These are phyloP conservation scores for Daldinia decipiens DNA, from an alignment of 495 filamentous ascomycete genomes.

Conservation along the genomic window DNA sequence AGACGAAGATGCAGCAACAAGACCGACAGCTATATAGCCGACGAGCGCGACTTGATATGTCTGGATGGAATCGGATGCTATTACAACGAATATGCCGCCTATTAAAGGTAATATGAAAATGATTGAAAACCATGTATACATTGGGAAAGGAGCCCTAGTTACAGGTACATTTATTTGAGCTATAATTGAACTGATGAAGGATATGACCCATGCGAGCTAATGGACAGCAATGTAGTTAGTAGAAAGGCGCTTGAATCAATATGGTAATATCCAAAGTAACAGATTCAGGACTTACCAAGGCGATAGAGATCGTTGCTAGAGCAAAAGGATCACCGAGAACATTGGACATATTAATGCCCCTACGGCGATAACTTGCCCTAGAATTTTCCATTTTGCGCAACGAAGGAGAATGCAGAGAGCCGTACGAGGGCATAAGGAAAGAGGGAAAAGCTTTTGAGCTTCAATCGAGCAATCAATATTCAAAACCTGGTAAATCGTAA, in stretches of 20 bases:
- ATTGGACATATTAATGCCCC: constrained; percentile 79
- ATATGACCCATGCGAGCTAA: constrained; percentile 94
- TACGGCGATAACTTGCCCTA: constrained; percentile 65
- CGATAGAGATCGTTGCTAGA: constrained; percentile 91
- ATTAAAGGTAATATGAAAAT: constrained; percentile 87
- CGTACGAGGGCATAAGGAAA: constrained; percentile 76
- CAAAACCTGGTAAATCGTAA: constrained; percentile 25
- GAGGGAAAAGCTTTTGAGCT: constrained; percentile 33
- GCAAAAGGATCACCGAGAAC: constrained; percentile 97
- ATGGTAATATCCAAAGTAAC: not conserved
- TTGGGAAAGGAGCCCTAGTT: constrained; percentile 69
- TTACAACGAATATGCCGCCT: constrained; percentile 77
- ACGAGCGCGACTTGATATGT: constrained; percentile 94
- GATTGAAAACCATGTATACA: constrained; percentile 89
- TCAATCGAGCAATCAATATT: constrained; percentile 26
- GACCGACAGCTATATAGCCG: constrained; percentile 81
- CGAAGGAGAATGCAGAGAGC: constrained; percentile 76
- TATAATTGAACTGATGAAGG: constrained; percentile 86
- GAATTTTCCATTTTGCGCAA: constrained; percentile 82
- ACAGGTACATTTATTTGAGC: constrained; percentile 59
- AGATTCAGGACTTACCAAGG: constrained; percentile 70
- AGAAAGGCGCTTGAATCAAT: not conserved
- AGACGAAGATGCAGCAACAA: constrained; percentile 84
- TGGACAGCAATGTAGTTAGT: constrained; percentile 40
- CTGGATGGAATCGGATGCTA: constrained; percentile 81